phyloP scores from a whole-genome alignment of 345 rosid genomes.

The Physaria fendleri region DNA sequence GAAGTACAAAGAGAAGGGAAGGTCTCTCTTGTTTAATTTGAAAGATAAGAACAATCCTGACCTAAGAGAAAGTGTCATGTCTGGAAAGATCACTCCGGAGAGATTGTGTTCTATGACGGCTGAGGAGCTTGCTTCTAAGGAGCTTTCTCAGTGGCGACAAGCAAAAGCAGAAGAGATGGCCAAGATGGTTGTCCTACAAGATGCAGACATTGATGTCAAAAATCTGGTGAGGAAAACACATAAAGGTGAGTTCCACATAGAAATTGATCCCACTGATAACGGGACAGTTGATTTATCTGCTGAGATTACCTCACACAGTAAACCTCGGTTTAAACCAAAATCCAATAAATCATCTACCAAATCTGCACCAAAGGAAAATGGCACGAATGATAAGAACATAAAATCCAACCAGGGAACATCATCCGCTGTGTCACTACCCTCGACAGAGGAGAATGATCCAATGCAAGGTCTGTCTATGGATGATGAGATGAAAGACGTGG shows the following conservation, averaged over 20 bases:
- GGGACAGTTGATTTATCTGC: slow-evolving; percentile 58
- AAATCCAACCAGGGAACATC: slow-evolving; percentile 33
- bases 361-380: slow-evolving; percentile 30
- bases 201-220: slow-evolving; percentile 65
- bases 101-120: slow-evolving; percentile 85
- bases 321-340: slow-evolving; percentile 17
- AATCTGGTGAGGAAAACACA: slow-evolving; percentile 92
- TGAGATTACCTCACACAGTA: slow-evolving; percentile 35
- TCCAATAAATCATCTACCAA: slow-evolving; percentile 17
- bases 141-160: slow-evolving; percentile 93
- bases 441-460: slow-evolving; percentile 44
- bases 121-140: slow-evolving; percentile 97
- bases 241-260: slow-evolving; percentile 94
- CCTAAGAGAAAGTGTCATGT: slow-evolving; percentile 73
- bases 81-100: slow-evolving; percentile 67
- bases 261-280: slow-evolving; percentile 55
- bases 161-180: slow-evolving; percentile 97
- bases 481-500: slow-evolving; percentile 70
- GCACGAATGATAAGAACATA: slow-evolving; percentile 26
- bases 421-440: slow-evolving; percentile 50
- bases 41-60: slow-evolving; percentile 95
- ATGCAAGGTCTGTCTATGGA: slow-evolving; percentile 60
- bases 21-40: slow-evolving; percentile 85
- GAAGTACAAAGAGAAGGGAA: slow-evolving; percentile 90
- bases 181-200: slow-evolving; percentile 84